Base-by-base conservation (phyloP, 345 rosid species). In the Corchorus olitorius region DNA sequence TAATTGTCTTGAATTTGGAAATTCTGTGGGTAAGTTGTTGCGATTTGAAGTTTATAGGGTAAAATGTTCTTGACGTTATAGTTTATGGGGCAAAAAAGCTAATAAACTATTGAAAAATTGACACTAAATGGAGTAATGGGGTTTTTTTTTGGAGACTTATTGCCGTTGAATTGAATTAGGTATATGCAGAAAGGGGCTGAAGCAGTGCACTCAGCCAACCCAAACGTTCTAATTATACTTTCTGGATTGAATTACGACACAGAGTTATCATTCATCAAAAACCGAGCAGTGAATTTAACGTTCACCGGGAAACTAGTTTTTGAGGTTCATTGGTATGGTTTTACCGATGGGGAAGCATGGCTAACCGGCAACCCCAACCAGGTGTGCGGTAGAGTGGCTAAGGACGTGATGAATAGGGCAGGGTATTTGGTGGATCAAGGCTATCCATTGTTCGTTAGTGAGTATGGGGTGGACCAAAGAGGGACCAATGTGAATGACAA, bases 181-280 rank as follows among this genome's bases (percentile, higher is more conserved):
- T 89, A 94, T 83, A 92, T 93, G 98, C 87, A 88, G 77, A 82
- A 78, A 78, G 98, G 98, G 72, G 99, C 98, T 0, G 99, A 93
- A 81, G 94, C 94, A 12, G 97, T 96, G 70, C 97, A 96, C 80
- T 74, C 88, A 46, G 90, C 90, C 62, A 96, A 96, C 80, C 97
- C 97, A n/a, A 79, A 92, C 50, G 89, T 93, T 74, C 94, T 96
- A 4, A 95, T 96, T 19, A 91, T 96, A 63, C 88, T 96, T 19
- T 96, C 99, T 0, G 97, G 99, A 46, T 86, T 96, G 72, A 87
- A 63, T 76, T 96, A 85, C 46, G 99, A 92, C 83, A 79, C 72
- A 48, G 97, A 94, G 75, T 79, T 96, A 61, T 87, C 97, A 0
- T 96, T 92, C 78, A 78, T 94, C 10, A 59, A 71, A 48, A 83